Evolutionary conservation across 345 rosid species (phyloP).

Genomic region (Eutrema japonicum): DNA sequence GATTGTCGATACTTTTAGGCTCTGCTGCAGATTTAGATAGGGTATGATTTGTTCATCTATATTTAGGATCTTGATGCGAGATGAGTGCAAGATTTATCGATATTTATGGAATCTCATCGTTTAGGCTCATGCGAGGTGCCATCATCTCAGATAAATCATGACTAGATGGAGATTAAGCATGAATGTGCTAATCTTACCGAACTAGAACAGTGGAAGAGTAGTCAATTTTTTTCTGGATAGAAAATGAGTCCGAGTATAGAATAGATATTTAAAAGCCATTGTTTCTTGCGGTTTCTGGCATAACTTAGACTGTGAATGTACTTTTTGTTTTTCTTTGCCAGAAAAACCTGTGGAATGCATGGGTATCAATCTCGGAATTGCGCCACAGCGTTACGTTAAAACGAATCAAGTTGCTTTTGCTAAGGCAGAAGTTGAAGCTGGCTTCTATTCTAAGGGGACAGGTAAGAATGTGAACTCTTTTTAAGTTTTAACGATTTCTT

Average conservation of each 20-base stretch:
- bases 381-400: constrained; percentile 81
- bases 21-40: constrained; percentile 6
- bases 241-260: not conserved
- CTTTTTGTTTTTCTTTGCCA: constrained; percentile 44
- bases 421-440: constrained; percentile 79
- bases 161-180: constrained; percentile 14
- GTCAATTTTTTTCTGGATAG: constrained; percentile 3
- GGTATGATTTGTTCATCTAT: constrained; percentile 8
- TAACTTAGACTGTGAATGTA: constrained; percentile 7
- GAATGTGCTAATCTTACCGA: constrained; percentile 10
- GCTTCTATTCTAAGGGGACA: constrained; percentile 73
- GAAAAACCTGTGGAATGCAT: constrained; percentile 75
- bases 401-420: constrained; percentile 68
- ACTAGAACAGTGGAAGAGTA: constrained; percentile 6
- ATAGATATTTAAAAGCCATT: not conserved
- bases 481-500: constrained; percentile 25
- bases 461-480: constrained; percentile 51
- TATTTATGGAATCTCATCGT: not conserved
- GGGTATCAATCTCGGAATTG: constrained; percentile 65
- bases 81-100: not conserved
- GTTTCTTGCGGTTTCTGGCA: constrained; percentile 3
- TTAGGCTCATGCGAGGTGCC: constrained; percentile 20
- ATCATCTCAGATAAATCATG: constrained; percentile 3
- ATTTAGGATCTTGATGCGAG: not conserved
- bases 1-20: constrained; percentile 3